These are phyloP conservation scores for Phylloporus scabripes DNA, from an alignment of 768 basidiomycete species.

Conservation along the genomic window DNA sequence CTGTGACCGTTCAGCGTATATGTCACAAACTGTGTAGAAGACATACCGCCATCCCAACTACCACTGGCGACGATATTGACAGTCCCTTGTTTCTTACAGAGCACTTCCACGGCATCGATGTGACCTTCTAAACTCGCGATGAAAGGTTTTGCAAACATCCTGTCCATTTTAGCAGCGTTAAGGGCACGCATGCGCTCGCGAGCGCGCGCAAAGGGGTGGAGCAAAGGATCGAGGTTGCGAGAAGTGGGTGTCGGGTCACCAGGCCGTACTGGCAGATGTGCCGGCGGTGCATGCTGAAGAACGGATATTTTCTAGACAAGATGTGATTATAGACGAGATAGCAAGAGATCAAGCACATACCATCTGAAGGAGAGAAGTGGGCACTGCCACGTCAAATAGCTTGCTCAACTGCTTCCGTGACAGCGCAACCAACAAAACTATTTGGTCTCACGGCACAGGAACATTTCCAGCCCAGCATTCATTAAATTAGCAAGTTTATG, in stretches of 20 bases:
- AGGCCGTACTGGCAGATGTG: constrained; percentile 65
- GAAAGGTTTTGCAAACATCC: constrained; percentile 98
- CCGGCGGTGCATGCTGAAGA: constrained; percentile 74
- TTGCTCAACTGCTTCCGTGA: neutral
- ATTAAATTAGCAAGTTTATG: neutral
- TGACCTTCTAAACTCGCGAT: constrained; percentile 88
- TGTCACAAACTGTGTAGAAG: neutral
- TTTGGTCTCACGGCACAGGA: neutral
- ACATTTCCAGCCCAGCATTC: neutral
- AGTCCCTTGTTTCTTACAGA: constrained; percentile 67
- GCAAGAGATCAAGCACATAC: constrained; percentile 4
- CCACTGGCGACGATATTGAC: constrained; percentile 82
- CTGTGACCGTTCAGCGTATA: constrained; percentile 34
- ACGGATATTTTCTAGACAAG: constrained; percentile 72
- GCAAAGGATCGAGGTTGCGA: constrained; percentile 89
- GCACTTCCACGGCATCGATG: constrained; percentile 86
- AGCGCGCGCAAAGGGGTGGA: constrained; percentile 91
- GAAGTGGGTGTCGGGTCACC: constrained; percentile 86
- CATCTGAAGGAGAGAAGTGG: constrained; percentile 8
- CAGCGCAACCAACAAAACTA: neutral
- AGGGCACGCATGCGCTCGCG: constrained; percentile 91
- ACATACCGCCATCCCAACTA: constrained; percentile 92
- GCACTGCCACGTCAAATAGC: neutral
- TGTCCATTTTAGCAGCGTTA: constrained; percentile 94
- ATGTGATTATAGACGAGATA: constrained; percentile 2